These are phyloP conservation scores for Epichloe elymi DNA, from an alignment of 2,329 filamentous ascomycete genomes.

Conservation along the genomic window DNA sequence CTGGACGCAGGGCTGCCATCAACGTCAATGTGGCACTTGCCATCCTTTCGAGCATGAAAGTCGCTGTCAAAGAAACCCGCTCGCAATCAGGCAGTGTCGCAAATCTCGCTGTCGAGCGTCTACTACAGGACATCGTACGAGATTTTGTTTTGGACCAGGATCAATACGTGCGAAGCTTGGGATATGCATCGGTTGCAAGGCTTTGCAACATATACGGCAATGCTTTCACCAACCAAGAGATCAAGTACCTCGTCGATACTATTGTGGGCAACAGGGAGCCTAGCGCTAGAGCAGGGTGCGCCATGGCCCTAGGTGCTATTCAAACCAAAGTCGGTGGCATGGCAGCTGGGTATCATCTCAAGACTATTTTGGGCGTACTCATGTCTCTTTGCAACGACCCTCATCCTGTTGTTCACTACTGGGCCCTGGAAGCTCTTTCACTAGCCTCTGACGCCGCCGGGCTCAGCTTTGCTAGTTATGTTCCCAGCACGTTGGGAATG, in stretches of 20 bases:
- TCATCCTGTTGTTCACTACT: conserved; percentile 90
- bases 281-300: conserved; percentile 83
- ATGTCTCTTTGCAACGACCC: conserved; percentile 95
- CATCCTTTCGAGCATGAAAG: conserved; percentile 66
- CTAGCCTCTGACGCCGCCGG: conserved; percentile 85
- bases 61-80: conserved; percentile 68
- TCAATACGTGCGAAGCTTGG: conserved; percentile 71
- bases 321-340: conserved; percentile 94
- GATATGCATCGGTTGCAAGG: conserved; percentile 72
- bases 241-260: conserved; percentile 84
- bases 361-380: conserved; percentile 94
- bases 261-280: conserved; percentile 92
- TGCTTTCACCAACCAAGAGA: conserved; percentile 74
- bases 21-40: conserved; percentile 80
- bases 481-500: conserved; percentile 84
- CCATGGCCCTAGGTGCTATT: conserved; percentile 83
- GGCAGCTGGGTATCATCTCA: conserved; percentile 91
- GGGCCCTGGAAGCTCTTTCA: conserved; percentile 81
- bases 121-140: conserved; percentile 62
- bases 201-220: conserved; percentile 79
- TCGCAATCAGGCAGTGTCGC: conserved; percentile 62
- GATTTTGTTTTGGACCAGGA: conserved; percentile 73
- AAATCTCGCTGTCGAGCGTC: conserved; percentile 63
- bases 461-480: conserved; percentile 80
- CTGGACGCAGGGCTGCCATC: conserved; percentile 79